phyloP scores from a whole-genome alignment of 2,329 filamentous ascomycete genomes.

The Xylaria multiplex region DNA sequence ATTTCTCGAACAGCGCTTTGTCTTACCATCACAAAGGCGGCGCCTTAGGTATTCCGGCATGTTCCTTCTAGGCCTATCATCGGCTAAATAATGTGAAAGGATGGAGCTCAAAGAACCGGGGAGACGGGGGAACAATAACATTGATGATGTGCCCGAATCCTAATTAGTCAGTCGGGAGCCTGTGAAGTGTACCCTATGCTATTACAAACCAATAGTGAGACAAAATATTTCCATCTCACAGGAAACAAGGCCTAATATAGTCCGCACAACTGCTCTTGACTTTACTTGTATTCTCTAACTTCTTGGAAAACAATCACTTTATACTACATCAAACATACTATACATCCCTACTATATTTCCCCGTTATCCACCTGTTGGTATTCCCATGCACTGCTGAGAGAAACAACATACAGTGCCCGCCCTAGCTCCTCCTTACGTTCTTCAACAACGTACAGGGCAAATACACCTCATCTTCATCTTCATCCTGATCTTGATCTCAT shows the following conservation, averaged over 20 bases:
- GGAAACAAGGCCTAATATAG: conserved; percentile 27
- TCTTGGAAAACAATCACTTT: conserved; percentile 4
- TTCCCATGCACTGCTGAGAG: conserved; percentile 3
- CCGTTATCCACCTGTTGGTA: neutral
- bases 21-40: conserved; percentile 9
- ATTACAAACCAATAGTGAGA: conserved; percentile 37
- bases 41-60: conserved; percentile 15
- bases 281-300: conserved; percentile 6
- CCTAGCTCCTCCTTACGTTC: neutral
- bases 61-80: conserved; percentile 7
- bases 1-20: conserved; percentile 42
- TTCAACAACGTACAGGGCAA: conserved; percentile 1
- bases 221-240: neutral
- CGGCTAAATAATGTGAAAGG: conserved; percentile 6
- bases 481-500: neutral
- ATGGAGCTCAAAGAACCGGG: conserved; percentile 15
- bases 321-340: conserved; percentile 15
- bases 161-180: conserved; percentile 32
- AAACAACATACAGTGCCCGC: neutral
- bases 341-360: neutral
- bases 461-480: neutral
- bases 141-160: conserved; percentile 25
- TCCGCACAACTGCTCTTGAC: conserved; percentile 16
- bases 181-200: conserved; percentile 14
- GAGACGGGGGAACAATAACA: neutral